Evolutionary conservation across 192 early-diverging fungal genomes (phyloP).

Genomic region (Martensiomyces pterosporus): DNA sequence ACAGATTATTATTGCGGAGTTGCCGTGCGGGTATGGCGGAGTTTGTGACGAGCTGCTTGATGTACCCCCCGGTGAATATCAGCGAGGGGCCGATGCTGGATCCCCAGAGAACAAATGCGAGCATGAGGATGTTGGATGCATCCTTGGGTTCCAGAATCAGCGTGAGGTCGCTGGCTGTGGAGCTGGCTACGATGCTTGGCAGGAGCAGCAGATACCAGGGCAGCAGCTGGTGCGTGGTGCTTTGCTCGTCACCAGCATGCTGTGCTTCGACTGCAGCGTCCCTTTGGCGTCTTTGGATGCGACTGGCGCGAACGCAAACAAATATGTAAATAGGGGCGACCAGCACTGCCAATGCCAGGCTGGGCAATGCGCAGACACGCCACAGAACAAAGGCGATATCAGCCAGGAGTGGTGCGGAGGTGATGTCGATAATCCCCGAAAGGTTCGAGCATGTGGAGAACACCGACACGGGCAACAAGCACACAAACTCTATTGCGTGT

Average conservation of each 20-base stretch:
- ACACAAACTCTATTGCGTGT: not conserved
- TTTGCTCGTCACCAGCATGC: too few relatives aligned
- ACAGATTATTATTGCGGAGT: too few relatives aligned
- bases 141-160: constrained; percentile 3
- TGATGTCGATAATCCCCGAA: constrained; percentile 31
- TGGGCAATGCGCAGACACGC: constrained; percentile 11
- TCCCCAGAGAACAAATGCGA: constrained; percentile 25
- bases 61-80: constrained; percentile 8
- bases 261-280: too few relatives aligned
- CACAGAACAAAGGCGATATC: constrained; percentile 17
- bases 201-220: constrained; percentile 17
- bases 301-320: not conserved
- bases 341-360: not conserved
- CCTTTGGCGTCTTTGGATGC: too few relatives aligned
- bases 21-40: too few relatives aligned
- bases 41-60: not conserved
- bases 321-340: constrained; percentile 6
- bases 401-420: constrained; percentile 17
- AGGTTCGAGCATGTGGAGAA: constrained; percentile 13
- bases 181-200: constrained; percentile 9
- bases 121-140: constrained; percentile 13
- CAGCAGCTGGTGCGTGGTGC: too few relatives aligned
- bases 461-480: constrained; percentile 7
- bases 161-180: constrained; percentile 20
- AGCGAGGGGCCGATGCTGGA: constrained; percentile 11